phyloP scores from a whole-genome alignment of 352 stramenopile genomes.

The Phytophthora pistaciae region DNA sequence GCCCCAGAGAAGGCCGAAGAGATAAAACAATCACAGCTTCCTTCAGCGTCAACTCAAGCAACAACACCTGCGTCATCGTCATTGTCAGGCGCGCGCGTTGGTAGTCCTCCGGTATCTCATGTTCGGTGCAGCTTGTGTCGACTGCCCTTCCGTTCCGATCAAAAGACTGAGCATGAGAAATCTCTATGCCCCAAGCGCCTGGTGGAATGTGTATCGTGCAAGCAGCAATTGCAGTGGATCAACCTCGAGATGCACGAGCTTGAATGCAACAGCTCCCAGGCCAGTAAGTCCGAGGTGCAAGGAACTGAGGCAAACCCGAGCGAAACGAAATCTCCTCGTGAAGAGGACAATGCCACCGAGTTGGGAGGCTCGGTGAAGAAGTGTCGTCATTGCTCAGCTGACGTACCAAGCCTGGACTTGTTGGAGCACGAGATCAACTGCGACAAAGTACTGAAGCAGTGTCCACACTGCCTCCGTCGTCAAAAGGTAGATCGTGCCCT shows the following conservation, averaged over 20 bases:
- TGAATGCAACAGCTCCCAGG: constrained; percentile 20
- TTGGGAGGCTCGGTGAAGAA: constrained; percentile 51
- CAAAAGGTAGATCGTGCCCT: constrained; percentile 60
- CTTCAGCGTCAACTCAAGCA: constrained; percentile 5
- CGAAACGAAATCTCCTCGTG: constrained; percentile 8
- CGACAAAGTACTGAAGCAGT: constrained; percentile 87
- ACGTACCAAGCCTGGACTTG: constrained; percentile 56
- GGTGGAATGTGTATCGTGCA: constrained; percentile 49
- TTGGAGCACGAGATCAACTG: constrained; percentile 81
- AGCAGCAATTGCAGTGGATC: constrained; percentile 52
- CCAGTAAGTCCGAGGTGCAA: neutral
- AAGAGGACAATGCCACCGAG: neutral
- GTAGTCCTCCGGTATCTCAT: constrained; percentile 25
- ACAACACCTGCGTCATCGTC: neutral
- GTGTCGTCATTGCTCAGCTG: constrained; percentile 67
- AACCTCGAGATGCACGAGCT: constrained; percentile 54
- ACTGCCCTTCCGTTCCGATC: constrained; percentile 57
- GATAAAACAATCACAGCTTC: neutral
- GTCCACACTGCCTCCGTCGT: constrained; percentile 79
- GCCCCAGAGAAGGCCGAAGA: neutral
- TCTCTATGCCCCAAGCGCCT: constrained; percentile 66
- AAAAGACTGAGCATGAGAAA: constrained; percentile 62
- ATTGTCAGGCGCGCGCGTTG: neutral
- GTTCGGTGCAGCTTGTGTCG: constrained; percentile 57
- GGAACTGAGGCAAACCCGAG: neutral